phyloP scores from a whole-genome alignment of 345 rosid species.

The Angophora floribunda region DNA sequence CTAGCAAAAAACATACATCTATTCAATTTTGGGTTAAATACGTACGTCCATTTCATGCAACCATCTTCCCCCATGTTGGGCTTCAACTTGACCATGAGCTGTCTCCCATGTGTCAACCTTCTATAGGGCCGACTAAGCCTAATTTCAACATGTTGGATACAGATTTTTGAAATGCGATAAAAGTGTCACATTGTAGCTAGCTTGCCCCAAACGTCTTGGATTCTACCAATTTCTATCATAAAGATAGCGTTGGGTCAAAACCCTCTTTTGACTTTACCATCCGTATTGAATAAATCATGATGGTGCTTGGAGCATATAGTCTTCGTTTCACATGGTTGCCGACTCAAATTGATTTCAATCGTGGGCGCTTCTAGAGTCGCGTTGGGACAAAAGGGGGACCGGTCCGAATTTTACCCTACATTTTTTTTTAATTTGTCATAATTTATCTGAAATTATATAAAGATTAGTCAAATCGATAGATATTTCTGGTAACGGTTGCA shows the following conservation, averaged over 20 bases:
- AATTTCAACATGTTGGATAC: not conserved
- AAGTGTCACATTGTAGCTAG: not conserved
- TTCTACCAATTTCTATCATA: not conserved
- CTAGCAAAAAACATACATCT: not conserved
- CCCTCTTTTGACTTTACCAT: not conserved
- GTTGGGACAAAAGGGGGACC: not conserved
- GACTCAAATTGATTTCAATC: not conserved
- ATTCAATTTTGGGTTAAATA: not conserved
- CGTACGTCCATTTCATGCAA: not conserved
- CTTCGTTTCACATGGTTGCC: not conserved
- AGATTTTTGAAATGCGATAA: not conserved
- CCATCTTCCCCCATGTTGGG: not conserved
- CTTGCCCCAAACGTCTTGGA: not conserved
- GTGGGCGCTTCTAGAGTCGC: not conserved
- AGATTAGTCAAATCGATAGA: not conserved
- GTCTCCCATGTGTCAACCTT: not conserved
- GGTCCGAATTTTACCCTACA: not conserved
- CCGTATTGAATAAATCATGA: not conserved
- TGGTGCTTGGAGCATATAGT: not conserved
- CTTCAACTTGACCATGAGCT: not conserved
- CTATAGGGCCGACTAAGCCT: not conserved
- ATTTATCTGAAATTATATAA: not conserved
- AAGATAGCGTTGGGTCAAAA: not conserved
- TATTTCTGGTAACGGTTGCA: not conserved
- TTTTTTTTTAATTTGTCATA: accelerated